A percentile compares a stretch with the other conserved stretches of the same genome.
These are phyloP conservation scores for Phaeosphaeriaceae sp. DNA, from an alignment of 2,329 filamentous ascomycete species.

Conservation along the genomic window DNA sequence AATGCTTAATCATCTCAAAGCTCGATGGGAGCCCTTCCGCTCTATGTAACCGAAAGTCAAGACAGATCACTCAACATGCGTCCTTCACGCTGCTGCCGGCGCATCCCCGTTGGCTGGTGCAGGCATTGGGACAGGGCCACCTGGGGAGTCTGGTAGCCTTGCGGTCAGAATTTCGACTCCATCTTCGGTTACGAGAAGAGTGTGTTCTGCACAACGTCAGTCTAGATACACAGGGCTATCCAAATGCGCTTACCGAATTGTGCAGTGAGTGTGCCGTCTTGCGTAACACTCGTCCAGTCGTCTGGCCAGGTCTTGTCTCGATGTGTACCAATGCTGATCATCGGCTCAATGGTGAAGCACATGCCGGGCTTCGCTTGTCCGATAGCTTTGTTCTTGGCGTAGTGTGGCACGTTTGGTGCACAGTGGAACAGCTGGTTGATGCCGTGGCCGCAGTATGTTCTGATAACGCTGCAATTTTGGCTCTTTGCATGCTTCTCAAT, in stretches of 20 bases:
- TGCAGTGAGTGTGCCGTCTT: slow-evolving; percentile 86
- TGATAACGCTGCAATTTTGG: slow-evolving; percentile 85
- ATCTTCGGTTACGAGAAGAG: slow-evolving; percentile 80
- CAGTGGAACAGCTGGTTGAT: slow-evolving; percentile 94
- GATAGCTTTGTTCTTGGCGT: slow-evolving; percentile 97
- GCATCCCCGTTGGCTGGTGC: slow-evolving; percentile 33
- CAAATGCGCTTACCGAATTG: slow-evolving; percentile 76
- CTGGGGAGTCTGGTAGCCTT: slow-evolving; percentile 74
- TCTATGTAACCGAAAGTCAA: background rate
- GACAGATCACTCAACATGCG: background rate
- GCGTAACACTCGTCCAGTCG: slow-evolving; percentile 96
- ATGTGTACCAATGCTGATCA: slow-evolving; percentile 93
- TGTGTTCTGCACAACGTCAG: slow-evolving; percentile 69
- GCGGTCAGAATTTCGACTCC: slow-evolving; percentile 84
- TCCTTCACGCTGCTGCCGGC: slow-evolving; percentile 21
- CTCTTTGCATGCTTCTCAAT: slow-evolving; percentile 96
- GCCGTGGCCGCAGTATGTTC: slow-evolving; percentile 95
- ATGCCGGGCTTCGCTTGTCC: slow-evolving; percentile 94
- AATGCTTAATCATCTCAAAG: no score
- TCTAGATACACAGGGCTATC: background rate
- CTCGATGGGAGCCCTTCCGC: no score
- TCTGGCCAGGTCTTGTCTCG: slow-evolving; percentile 97
- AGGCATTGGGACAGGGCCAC: slow-evolving; percentile 72
- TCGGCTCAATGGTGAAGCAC: slow-evolving; percentile 99
- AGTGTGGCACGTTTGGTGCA: slow-evolving; percentile 93